Conservation (phyloP, 2,329 filamentous ascomycete genomes). For the Metarhizium humberi region DNA sequence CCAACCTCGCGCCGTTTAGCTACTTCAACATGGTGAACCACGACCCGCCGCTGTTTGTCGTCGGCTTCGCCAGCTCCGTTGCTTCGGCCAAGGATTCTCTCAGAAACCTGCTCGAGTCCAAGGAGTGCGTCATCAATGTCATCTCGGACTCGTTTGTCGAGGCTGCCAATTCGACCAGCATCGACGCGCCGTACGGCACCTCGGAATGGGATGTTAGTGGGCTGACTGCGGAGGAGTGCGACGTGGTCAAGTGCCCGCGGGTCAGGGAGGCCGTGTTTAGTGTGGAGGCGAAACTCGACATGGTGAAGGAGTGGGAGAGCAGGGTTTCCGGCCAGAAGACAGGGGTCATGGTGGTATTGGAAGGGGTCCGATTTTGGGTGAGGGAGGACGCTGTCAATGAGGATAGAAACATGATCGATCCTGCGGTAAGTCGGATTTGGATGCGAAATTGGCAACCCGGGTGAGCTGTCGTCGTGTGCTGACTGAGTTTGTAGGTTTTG, state of each 20-base stretch:
- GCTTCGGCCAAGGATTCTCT: slow-evolving; percentile 65
- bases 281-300: slow-evolving; percentile 71
- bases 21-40: slow-evolving; percentile 80
- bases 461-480: not conserved
- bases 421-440: slow-evolving; percentile 40
- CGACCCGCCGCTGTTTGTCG: slow-evolving; percentile 75
- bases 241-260: slow-evolving; percentile 58
- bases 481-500: slow-evolving; percentile 42
- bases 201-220: slow-evolving; percentile 76
- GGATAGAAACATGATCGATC: slow-evolving; percentile 64
- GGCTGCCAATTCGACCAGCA: slow-evolving; percentile 72
- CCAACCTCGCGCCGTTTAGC: slow-evolving; percentile 78
- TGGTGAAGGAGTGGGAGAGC: slow-evolving; percentile 69
- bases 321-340: slow-evolving; percentile 64
- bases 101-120: slow-evolving; percentile 59
- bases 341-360: slow-evolving; percentile 65
- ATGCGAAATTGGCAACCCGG: too few relatives aligned
- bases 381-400: slow-evolving; percentile 81
- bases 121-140: slow-evolving; percentile 80
- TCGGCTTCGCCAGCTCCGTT: slow-evolving; percentile 38
- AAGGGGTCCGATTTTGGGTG: slow-evolving; percentile 83
- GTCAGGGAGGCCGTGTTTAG: slow-evolving; percentile 77
- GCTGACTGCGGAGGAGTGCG: slow-evolving; percentile 53
- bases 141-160: slow-evolving; percentile 78
- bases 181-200: slow-evolving; percentile 68